phyloP scores from a whole-genome alignment of 148 eudicot genomes.

The Nepenthes gracilis region DNA sequence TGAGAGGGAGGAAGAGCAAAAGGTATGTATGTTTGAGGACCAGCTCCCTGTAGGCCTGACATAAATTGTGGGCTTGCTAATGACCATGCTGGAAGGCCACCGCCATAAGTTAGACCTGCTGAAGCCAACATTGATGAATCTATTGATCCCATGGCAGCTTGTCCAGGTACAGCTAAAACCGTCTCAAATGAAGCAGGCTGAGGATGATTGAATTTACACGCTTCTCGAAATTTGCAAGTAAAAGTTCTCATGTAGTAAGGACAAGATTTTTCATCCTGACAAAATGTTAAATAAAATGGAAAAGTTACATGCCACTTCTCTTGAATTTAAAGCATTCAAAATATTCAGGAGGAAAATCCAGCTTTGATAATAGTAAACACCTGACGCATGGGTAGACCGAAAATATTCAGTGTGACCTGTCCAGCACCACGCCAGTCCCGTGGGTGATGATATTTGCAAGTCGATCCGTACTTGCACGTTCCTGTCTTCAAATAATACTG shows the following conservation, averaged over 20 bases:
- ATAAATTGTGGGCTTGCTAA: neutral
- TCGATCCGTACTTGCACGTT: constrained; percentile 64
- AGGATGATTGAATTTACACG: constrained; percentile 79
- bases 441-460: constrained; percentile 73
- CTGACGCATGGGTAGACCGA: constrained; percentile 65
- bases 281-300: neutral
- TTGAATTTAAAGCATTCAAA: no score
- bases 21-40: constrained; percentile 20
- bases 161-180: neutral
- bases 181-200: constrained; percentile 29
- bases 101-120: neutral
- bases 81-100: neutral
- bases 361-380: constrained; percentile 9
- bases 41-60: neutral
- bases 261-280: constrained; percentile 56
- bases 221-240: constrained; percentile 50
- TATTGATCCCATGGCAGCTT: neutral
- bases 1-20: neutral
- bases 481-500: constrained; percentile 76
- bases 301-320: no score
- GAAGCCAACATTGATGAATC: neutral
- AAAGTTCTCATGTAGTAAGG: constrained; percentile 55
- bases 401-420: constrained; percentile 26
- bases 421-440: constrained; percentile 39
- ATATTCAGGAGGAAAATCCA: no score